A percentile compares a stretch with the other conserved stretches of the same genome.
Evolutionary conservation across 352 stramenopile genomes (phyloP).

Genomic region (Phytophthora palmivora): DNA sequence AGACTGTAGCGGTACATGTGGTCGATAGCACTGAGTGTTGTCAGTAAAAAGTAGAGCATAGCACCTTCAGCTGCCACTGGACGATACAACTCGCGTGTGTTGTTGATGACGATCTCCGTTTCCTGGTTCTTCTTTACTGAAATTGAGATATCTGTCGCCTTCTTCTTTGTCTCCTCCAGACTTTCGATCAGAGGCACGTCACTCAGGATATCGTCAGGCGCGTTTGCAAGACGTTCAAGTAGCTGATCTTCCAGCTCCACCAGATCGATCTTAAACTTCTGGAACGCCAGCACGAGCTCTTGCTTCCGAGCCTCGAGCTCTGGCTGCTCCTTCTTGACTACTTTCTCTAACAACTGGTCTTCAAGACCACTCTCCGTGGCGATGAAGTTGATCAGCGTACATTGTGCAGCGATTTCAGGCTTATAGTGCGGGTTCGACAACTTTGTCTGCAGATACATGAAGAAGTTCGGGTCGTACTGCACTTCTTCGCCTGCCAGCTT

Average conservation of each 20-base stretch:
- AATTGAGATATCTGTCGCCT: conserved; percentile 95
- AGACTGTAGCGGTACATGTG: conserved; percentile 99
- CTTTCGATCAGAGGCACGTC: conserved; percentile 97
- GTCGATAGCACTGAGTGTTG: conserved; percentile 95
- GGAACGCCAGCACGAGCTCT: conserved; percentile 92
- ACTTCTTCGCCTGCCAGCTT: conserved; percentile 96
- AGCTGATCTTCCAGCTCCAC: conserved; percentile 97
- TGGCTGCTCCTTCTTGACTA: conserved; percentile 95
- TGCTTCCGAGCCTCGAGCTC: conserved; percentile 96
- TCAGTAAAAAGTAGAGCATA: conserved; percentile 98
- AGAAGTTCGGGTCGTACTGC: conserved; percentile 96
- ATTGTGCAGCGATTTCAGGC: conserved; percentile 96
- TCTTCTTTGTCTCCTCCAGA: conserved; percentile 97
- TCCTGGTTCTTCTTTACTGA: conserved; percentile 95
- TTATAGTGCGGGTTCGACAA: conserved; percentile 98
- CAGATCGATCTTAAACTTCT: conserved; percentile 97
- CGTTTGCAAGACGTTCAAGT: conserved; percentile 95
- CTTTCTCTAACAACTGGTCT: conserved; percentile 96
- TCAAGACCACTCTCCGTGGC: conserved; percentile 96
- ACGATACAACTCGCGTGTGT: conserved; percentile 94
- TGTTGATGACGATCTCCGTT: conserved; percentile 95
- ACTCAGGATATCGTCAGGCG: conserved; percentile 96
- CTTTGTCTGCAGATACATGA: conserved; percentile 98
- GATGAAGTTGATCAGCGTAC: conserved; percentile 99
- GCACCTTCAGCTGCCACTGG: conserved; percentile 94